Base-by-base conservation (phyloP, 73 alveolate genomes). In the Symbiodinium natans region DNA sequence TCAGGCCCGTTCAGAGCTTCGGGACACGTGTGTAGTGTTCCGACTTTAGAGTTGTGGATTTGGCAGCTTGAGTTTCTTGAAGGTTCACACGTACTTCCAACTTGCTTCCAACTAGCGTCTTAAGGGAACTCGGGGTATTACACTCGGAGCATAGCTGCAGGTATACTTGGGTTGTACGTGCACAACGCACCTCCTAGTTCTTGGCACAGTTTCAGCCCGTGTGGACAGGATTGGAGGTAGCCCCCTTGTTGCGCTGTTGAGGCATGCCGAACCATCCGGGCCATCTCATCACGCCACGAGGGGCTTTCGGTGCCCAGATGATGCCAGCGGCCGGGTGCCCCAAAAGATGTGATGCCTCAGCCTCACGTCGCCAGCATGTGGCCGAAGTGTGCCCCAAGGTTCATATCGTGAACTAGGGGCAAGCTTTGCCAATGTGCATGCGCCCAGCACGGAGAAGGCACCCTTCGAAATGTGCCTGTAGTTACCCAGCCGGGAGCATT, bases 351-450 rank as follows among this genome's bases (percentile, higher is more conserved):
- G 80, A 25, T 9, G 33, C 80, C 4, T 63, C 23, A 4, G 27
- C 27, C n/a, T n/a, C n/a, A n/a, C n/a, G n/a, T n/a, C n/a, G n/a
- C n/a, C n/a, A n/a, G n/a, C n/a, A 63, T 4, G 40, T 63, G 29
- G 40, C 36, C 11, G 4, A 27, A 63, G 33, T 19, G 29, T 3
- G 38, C 27, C 19, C 80, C 13, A 19, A 63, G 80, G 80, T 63
- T 19, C 80, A 63, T 29, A 63, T 63, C 33, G 80, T n/a, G 80
- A 63, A n/a, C 80, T 63, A 63, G 80, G 5, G 80, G 80, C 27
- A 36, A n/a, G 80, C 80, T 63, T 29, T 63, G 80, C 80, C 80
- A 63, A 63, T 63, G 80, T 63, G 80, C 80, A 63, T 63, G 80
- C 80, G 27, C 80, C 80, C 80, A 63, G 80, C 29, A 13, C 11